Base-by-base conservation (phyloP, 495 filamentous ascomycete species). In the Rostrohypoxylon terebratum region DNA sequence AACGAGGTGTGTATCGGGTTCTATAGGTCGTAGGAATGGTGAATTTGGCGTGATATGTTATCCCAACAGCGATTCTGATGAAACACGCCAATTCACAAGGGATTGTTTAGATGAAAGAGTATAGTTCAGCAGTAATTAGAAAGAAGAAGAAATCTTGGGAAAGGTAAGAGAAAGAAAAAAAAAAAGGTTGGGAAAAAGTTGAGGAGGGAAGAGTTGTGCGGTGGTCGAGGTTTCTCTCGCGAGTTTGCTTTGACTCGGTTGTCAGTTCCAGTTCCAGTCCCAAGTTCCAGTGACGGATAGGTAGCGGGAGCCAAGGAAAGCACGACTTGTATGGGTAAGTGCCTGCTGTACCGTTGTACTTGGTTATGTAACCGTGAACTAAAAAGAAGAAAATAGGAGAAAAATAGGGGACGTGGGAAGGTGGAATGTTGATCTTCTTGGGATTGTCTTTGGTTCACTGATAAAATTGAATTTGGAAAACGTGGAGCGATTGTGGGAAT, bases 221-320 rank as follows among this genome's bases (percentile, higher is more conserved):
- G 45, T 63, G 40, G 63, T 66, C 20, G 44, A 34, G 42, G 57
- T 55, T 72, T 68, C 48, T 48, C 45, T 23, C 31, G 16, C 58
- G 60, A 48, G 71, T 69, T 69, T 69, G 71, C 71, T 74, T 69
- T 69, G 71, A 69, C 66, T 69, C 55, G 50, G 68, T 61, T 66
- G 68, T 6, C 48, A 71, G 68, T 71, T 66, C 68, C 68, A 50
- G 47, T 50, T 50, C 36, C 42, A 54, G 23, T 31, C 36, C 54
- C n/a, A n/a, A 50, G 47, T 50, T 50, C 36, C 55, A 59, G 18
- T 61, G 33, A 51, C 14, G 21, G 51, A 21, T 38, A n/a, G 21
- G 69, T 33, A 59, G 18, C 63, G 66, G 63, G 42, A 59, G 33
- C 11, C 50, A 61, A 42, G 65, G 71, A 73, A 65, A 59, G 36